Evolutionary conservation across 164 flowering plant species (phyloP).

Genomic region (Nymphaea colorata): DNA sequence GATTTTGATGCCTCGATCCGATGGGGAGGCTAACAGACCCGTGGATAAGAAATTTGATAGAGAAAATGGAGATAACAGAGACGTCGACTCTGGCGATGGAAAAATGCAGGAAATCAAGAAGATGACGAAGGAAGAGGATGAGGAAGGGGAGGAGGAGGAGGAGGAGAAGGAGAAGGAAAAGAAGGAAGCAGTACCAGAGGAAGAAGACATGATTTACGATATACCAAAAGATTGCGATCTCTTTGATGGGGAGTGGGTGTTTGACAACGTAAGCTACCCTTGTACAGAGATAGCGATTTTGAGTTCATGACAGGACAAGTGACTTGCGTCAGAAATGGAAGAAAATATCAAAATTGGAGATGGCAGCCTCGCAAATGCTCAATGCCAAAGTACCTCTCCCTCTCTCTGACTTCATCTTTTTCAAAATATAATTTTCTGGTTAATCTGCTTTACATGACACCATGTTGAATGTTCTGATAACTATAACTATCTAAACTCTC

Average conservation of each 20-base stretch:
- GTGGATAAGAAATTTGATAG: constrained; percentile 7
- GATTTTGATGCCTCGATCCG: too few species aligned
- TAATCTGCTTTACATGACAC: not conserved
- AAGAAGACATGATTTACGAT: not conserved
- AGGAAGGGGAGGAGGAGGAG: constrained; percentile 16
- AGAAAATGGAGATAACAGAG: constrained; percentile 11
- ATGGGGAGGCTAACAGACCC: too few species aligned
- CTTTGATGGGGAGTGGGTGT: constrained; percentile 76
- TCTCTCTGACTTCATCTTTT: not conserved
- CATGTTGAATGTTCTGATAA: too few species aligned
- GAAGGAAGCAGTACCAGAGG: not conserved
- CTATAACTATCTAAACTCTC: too few species aligned
- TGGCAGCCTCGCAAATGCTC: constrained; percentile 93
- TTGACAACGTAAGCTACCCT: constrained; percentile 63
- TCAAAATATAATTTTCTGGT: not conserved
- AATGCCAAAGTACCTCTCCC: constrained; percentile 30
- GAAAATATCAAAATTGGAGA: constrained; percentile 82
- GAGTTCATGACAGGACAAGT: constrained; percentile 79
- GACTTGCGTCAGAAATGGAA: constrained; percentile 85
- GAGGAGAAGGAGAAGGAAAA: constrained; percentile 27
- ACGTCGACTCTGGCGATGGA: constrained; percentile 1
- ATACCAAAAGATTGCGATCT: constrained; percentile 68
- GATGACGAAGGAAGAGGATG: constrained; percentile 12
- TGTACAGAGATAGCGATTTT: constrained; percentile 78
- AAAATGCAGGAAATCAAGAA: not conserved